Percentiles rank a stretch among this genome's conserved stretches.
Evolutionary conservation across 2,329 filamentous ascomycete species (phyloP).

Genomic region (Calonectria ilicicola): DNA sequence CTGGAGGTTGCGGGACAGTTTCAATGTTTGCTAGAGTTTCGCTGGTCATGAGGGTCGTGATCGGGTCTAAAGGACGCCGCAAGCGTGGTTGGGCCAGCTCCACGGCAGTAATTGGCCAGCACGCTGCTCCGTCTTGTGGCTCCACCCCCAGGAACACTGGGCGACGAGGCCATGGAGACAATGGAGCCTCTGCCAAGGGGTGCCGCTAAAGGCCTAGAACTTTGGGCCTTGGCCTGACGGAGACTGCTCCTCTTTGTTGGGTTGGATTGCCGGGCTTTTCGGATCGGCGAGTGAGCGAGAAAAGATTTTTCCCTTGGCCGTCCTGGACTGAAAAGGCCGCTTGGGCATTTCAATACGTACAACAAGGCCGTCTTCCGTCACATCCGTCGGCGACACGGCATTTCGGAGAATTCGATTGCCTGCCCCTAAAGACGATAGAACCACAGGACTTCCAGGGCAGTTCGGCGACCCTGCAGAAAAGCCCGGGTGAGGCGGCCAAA

Average conservation of each 20-base stretch:
- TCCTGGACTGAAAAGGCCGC: conserved; percentile 12
- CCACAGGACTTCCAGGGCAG: background rate
- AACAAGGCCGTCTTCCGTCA: conserved; percentile 13
- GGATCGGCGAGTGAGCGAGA: conserved; percentile 27
- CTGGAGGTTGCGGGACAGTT: background rate
- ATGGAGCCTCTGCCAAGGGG: conserved; percentile 30
- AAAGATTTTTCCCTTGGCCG: background rate
- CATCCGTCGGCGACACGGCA: conserved; percentile 22
- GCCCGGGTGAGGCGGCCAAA: background rate
- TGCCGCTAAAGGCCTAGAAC: conserved; percentile 33
- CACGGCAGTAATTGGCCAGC: background rate
- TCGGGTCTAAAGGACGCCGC: conserved; percentile 8
- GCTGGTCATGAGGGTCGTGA: conserved; percentile 11
- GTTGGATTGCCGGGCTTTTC: conserved; percentile 14
- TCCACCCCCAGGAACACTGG: conserved; percentile 26
- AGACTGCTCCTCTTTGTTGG: conserved; percentile 14
- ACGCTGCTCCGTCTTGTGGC: conserved; percentile 1
- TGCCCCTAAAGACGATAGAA: background rate
- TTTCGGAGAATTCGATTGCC: conserved; percentile 1
- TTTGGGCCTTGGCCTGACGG: background rate
- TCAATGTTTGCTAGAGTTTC: background rate
- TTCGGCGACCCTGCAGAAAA: background rate
- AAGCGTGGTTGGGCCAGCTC: background rate
- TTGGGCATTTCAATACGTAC: conserved; percentile 6
- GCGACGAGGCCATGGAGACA: conserved; percentile 3